phyloP scores from a whole-genome alignment of 495 filamentous ascomycete genomes.

The Aspergillus carlsbadensis region DNA sequence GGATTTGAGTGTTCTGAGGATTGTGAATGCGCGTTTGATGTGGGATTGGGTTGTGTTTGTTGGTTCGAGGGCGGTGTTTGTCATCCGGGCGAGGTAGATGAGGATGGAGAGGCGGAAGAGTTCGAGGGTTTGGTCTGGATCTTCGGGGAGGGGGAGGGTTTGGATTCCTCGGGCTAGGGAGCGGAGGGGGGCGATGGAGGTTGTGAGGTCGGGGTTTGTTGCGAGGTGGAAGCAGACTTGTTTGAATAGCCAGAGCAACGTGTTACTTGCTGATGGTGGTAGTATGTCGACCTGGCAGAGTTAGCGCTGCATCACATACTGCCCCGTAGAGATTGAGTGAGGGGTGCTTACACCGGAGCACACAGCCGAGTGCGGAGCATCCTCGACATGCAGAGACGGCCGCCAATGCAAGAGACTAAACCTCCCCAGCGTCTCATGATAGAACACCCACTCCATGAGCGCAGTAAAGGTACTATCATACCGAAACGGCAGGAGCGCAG shows the following conservation, averaged over 20 bases:
- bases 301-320: background rate
- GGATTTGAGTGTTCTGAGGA: background rate
- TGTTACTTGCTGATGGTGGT: too few species aligned
- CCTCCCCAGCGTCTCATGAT: conserved; percentile 8
- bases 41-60: background rate
- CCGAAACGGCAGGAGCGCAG: background rate
- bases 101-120: conserved; percentile 13
- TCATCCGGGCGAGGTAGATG: conserved; percentile 12
- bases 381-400: background rate
- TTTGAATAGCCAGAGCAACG: background rate
- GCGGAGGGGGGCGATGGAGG: background rate
- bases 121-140: background rate
- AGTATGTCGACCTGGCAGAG: too few species aligned
- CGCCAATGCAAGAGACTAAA: conserved; percentile 17
- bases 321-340: background rate
- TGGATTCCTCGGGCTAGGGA: background rate
- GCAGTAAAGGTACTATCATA: background rate
- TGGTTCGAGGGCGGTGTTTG: conserved; percentile 6
- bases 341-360: background rate
- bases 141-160: background rate
- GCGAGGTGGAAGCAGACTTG: conserved; percentile 7
- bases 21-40: conserved; percentile 1
- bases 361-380: background rate
- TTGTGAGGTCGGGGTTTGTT: background rate
- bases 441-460: conserved; percentile 16